Conservation (phyloP, 208 protist genomes). For the Trypanosomatidae sp. region DNA sequence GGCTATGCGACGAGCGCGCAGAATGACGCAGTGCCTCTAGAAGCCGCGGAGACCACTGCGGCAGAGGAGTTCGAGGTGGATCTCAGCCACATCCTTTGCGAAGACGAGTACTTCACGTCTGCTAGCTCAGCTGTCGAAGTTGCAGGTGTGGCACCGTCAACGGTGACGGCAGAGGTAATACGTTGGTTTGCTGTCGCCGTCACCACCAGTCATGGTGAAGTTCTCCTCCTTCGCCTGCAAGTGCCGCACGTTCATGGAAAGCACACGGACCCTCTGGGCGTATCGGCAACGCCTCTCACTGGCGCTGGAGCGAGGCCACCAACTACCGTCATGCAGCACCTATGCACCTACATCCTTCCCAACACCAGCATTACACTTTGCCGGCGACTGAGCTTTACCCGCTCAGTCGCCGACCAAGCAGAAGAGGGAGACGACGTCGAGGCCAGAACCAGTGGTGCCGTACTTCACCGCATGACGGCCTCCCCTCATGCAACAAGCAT, state of each 20-base stretch:
- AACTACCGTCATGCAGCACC: background rate
- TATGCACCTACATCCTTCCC: background rate
- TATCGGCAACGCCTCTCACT: background rate
- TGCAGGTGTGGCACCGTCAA: background rate
- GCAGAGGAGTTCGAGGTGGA: conserved; percentile 12
- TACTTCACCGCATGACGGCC: conserved; percentile 2
- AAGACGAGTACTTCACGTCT: conserved; percentile 30
- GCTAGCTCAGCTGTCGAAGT: conserved; percentile 16
- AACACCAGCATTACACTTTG: conserved; percentile 1
- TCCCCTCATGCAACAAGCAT: conserved; percentile 11
- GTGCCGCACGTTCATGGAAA: conserved; percentile 3
- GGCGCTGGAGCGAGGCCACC: background rate
- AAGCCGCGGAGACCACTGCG: background rate
- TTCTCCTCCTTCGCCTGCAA: conserved; percentile 20
- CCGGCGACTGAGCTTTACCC: background rate
- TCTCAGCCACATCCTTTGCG: conserved; percentile 9
- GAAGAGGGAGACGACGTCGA: background rate
- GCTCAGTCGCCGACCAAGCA: background rate
- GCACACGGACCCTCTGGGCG: background rate
- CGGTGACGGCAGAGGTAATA: background rate
- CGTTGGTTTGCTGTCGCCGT: conserved; percentile 18
- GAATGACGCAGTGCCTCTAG: background rate
- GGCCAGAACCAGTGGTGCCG: background rate
- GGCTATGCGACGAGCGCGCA: background rate
- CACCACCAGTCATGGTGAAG: conserved; percentile 17